Evolutionary conservation across 1,139 yeast species (phyloP).

Genomic region (Kodamaea sp.): DNA sequence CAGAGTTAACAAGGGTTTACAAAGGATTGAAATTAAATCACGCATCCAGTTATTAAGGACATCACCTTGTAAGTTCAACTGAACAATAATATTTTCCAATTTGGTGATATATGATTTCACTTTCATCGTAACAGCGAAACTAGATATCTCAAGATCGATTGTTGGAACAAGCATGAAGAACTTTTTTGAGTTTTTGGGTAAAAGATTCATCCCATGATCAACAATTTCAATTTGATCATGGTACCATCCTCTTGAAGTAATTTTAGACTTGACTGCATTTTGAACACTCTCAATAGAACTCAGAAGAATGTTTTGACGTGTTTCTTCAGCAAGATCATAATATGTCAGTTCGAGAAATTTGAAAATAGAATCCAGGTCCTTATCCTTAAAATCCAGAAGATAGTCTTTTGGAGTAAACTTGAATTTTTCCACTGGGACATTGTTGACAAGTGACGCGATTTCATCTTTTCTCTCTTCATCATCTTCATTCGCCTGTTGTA

Average conservation of each 20-base stretch:
- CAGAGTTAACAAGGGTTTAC: constrained; percentile 42
- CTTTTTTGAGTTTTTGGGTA: constrained; percentile 37
- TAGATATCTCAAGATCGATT: constrained; percentile 18
- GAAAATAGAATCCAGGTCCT: constrained; percentile 14
- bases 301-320: constrained; percentile 51
- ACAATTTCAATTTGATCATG: constrained; percentile 11
- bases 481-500: constrained; percentile 7
- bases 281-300: constrained; percentile 41
- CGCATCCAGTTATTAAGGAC: constrained; percentile 54
- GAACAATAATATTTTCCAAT: constrained; percentile 23
- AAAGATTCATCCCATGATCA: constrained; percentile 30
- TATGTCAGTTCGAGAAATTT: constrained; percentile 30
- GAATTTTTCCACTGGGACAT: constrained; percentile 15
- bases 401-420: constrained; percentile 4
- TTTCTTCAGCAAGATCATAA: constrained; percentile 61
- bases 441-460: constrained; percentile 23
- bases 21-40: constrained; percentile 43
- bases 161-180: constrained; percentile 31
- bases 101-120: constrained; percentile 20
- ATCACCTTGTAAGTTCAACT: constrained; percentile 55
- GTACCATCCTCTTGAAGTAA: constrained; percentile 23
- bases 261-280: constrained; percentile 23
- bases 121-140: constrained; percentile 21
- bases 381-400: constrained; percentile 11
- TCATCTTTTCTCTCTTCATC: constrained; percentile 20